These are phyloP conservation scores for Thielaviopsis ethacetica DNA, from an alignment of 2,329 filamentous ascomycete genomes.

Conservation along the genomic window DNA sequence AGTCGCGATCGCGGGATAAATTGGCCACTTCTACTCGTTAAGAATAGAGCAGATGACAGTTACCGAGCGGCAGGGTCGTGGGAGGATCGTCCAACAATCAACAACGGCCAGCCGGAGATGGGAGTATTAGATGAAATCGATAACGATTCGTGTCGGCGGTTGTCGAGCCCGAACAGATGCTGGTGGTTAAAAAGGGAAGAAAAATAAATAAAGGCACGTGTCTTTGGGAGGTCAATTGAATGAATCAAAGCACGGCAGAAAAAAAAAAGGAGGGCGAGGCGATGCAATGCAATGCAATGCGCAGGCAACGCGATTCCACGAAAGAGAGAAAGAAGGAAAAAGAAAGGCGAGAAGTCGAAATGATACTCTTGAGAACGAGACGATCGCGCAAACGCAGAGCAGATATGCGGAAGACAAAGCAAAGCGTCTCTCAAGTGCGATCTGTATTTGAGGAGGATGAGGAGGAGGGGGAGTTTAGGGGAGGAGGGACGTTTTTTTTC, in stretches of 20 bases:
- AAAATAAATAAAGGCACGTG: not conserved
- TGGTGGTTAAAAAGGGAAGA: not conserved
- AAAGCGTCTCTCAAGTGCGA: not conserved
- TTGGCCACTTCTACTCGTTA: not conserved
- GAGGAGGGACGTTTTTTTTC: not conserved
- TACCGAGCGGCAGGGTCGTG: not conserved
- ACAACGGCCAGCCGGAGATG: not conserved
- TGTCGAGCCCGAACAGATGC: slow-evolving; percentile 1
- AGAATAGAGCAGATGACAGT: not conserved
- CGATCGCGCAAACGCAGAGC: not conserved
- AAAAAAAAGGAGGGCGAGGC: slow-evolving; percentile 10
- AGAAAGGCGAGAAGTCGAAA: not conserved
- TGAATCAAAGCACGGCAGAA: slow-evolving; percentile 10
- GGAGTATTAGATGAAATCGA: not conserved
- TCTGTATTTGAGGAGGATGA: not conserved
- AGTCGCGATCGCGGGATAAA: not conserved
- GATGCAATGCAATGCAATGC: slow-evolving; percentile 10
- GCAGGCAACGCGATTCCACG: not conserved
- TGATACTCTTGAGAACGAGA: not conserved
- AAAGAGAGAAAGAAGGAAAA: slow-evolving; percentile 8
- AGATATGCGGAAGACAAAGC: not conserved
- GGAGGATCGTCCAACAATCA: not conserved
- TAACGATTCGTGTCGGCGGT: not conserved
- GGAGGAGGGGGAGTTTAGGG: not conserved
- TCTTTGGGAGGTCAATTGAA: slow-evolving; percentile 6